Conservation (phyloP, 768 basidiomycete species). For the Trametes meyenii region DNA sequence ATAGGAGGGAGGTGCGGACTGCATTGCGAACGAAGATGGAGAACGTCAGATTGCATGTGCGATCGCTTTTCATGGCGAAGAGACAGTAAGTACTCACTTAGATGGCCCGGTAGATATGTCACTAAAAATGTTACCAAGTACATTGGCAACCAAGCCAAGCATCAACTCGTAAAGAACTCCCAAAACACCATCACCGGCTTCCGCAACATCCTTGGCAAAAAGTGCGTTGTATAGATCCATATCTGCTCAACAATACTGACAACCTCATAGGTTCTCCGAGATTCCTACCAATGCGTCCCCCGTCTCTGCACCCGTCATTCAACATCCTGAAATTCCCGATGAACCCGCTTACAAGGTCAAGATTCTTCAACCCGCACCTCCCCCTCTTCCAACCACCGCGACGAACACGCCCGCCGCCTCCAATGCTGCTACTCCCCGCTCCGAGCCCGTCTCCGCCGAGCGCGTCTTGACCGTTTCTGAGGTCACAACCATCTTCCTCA, state of each 20-base stretch:
- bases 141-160: slow-evolving; percentile 92
- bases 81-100: slow-evolving; percentile 64
- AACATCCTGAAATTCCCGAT: slow-evolving; percentile 71
- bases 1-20: slow-evolving; percentile 89
- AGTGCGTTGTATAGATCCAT: slow-evolving; percentile 47
- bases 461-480: slow-evolving; percentile 83
- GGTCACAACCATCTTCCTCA: slow-evolving; percentile 82
- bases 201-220: slow-evolving; percentile 91
- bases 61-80: slow-evolving; percentile 87
- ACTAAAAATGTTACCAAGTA: slow-evolving; percentile 56
- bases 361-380: slow-evolving; percentile 76
- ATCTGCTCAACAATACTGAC: not conserved
- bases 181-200: slow-evolving; percentile 95
- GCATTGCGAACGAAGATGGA: slow-evolving; percentile 98
- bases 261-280: slow-evolving; percentile 68
- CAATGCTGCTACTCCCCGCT: slow-evolving; percentile 68
- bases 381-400: slow-evolving; percentile 55
- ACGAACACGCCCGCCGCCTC: slow-evolving; percentile 67
- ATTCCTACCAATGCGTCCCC: slow-evolving; percentile 55
- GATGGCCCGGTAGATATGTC: not conserved
- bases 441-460: slow-evolving; percentile 64
- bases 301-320: slow-evolving; percentile 71
- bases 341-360: slow-evolving; percentile 85
- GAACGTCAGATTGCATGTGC: slow-evolving; percentile 98
- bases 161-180: slow-evolving; percentile 93